phyloP scores from a whole-genome alignment of 495 filamentous ascomycete species.

The Aspergillus hancockii region DNA sequence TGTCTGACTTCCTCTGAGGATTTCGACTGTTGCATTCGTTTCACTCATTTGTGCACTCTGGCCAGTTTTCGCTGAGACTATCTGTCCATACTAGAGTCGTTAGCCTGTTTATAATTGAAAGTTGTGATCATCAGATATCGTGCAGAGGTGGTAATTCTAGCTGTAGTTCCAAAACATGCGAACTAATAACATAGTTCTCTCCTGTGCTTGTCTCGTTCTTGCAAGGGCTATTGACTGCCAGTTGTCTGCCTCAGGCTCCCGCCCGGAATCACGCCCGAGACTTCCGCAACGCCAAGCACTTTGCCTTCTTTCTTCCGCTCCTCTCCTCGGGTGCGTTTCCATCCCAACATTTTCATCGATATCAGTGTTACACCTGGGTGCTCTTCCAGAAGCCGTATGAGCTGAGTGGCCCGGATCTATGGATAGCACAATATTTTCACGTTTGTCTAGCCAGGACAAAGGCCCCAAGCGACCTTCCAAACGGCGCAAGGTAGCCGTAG shows the following conservation, averaged over 20 bases:
- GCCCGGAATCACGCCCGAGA: not conserved
- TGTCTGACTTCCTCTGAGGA: not conserved
- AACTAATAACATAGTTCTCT: no score
- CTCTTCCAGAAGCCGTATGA: not conserved
- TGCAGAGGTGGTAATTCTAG: no score
- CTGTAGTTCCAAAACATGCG: no score
- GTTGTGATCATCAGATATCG: not conserved
- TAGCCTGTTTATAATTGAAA: slow-evolving; percentile 4
- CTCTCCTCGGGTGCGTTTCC: not conserved
- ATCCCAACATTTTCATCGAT: not conserved
- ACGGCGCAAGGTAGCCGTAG: slow-evolving; percentile 38
- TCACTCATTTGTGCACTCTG: slow-evolving; percentile 9
- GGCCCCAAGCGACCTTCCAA: slow-evolving; percentile 17
- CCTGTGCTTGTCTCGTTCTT: not conserved
- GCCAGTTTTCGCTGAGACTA: not conserved
- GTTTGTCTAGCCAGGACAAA: not conserved
- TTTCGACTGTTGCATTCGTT: not conserved
- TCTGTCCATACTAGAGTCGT: slow-evolving; percentile 6
- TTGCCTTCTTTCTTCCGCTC: no score
- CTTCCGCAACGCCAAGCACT: not conserved
- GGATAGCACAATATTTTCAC: slow-evolving; percentile 1
- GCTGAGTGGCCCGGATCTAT: slow-evolving; percentile 2
- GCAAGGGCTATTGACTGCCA: no score
- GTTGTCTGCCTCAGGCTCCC: slow-evolving; percentile 1
- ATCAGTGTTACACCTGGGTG: not conserved